Evolutionary conservation across 2,329 filamentous ascomycete genomes (phyloP), one percentile per base, ranked within the genome.

Genomic region (Colletotrichum chlorophyti): DNA sequence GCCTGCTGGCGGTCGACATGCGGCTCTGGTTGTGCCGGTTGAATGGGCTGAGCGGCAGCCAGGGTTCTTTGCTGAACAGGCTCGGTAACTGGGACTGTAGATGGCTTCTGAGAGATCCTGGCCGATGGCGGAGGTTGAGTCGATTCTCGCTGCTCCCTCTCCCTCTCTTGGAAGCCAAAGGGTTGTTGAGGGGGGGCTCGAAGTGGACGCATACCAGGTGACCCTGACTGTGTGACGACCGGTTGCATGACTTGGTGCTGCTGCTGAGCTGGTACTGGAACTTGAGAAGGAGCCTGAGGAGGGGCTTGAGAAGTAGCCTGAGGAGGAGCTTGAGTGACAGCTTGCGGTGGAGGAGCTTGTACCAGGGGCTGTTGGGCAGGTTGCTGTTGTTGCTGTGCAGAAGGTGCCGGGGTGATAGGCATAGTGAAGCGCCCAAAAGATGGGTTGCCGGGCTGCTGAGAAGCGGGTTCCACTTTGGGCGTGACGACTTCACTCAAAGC

Each of bases 121-220:
- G 76, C 70, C 32, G 74, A 67, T 17, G 75, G 73, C 48, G 70
- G 71, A 15, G 68, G 68, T 48, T 72, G 72, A n/a, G 61, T 43
- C 10, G 65, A 41, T 17, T 76, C 74, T 37, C 63, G 64, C 41
- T n/a, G n/a, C n/a, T n/a, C n/a, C n/a, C n/a, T n/a, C n/a, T 81
- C 79, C 43, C 75, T 73, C 26, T 83, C 80, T 5, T 73, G 69
- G 60, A 81, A 82, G 5, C 75, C 71, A 59, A 81, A 81, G 6
- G 53, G 38, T 14, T 69, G 66, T 23, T 71, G 72, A 15, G 69
- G 63, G 10, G 79, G 78, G 21, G 79, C 76, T 63, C 79, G 74
- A 19, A 79, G 61, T 15, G 79, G 74, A 24, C 77, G 75, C 46
- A 70, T 62, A 37, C 66, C 66, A 3, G 81, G 82, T 9, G 81